A percentile compares a stretch with the other conserved stretches of the same genome.
These are phyloP conservation scores for Jaapia argillacea DNA, from an alignment of 768 basidiomycete species.

Conservation along the genomic window DNA sequence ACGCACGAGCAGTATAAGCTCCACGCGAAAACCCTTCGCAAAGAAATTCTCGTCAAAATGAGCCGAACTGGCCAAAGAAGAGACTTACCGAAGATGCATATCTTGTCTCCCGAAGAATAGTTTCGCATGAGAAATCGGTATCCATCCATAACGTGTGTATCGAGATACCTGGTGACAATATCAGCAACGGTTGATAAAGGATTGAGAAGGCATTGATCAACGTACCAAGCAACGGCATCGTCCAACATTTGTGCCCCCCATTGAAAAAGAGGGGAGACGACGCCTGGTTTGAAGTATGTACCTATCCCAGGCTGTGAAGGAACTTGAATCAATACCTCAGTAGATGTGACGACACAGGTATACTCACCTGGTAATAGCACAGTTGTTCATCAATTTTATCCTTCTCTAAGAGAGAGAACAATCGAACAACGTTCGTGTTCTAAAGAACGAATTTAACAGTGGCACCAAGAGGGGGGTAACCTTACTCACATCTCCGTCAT, in stretches of 20 bases:
- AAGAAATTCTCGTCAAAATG: too few relatives aligned
- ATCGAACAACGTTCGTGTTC: conserved; percentile 9
- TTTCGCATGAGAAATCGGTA: conserved; percentile 52
- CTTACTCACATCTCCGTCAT: not conserved
- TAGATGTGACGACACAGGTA: too few relatives aligned
- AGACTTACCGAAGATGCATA: conserved; percentile 49
- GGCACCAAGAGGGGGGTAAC: not conserved
- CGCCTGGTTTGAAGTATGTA: conserved; percentile 48
- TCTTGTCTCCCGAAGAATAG: conserved; percentile 37
- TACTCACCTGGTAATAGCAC: conserved; percentile 8
- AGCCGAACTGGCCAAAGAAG: too few relatives aligned
- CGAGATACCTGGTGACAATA: too few relatives aligned
- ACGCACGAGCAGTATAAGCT: conserved; percentile 38
- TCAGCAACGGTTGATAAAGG: too few relatives aligned
- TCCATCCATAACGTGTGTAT: conserved; percentile 42
- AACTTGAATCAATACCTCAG: too few relatives aligned
- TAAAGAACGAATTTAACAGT: not conserved
- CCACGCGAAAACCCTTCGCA: conserved; percentile 28
- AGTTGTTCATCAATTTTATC: conserved; percentile 1
- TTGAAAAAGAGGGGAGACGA: conserved; percentile 50
- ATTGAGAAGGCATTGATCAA: too few relatives aligned
- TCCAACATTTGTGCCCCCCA: conserved; percentile 56
- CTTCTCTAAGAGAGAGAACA: conserved; percentile 8
- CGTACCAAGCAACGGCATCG: conserved; percentile 63
- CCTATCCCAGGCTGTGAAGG: conserved; percentile 39